Conservation (phyloP, 73 alveolate species). For the Paraurostyla sp. region DNA sequence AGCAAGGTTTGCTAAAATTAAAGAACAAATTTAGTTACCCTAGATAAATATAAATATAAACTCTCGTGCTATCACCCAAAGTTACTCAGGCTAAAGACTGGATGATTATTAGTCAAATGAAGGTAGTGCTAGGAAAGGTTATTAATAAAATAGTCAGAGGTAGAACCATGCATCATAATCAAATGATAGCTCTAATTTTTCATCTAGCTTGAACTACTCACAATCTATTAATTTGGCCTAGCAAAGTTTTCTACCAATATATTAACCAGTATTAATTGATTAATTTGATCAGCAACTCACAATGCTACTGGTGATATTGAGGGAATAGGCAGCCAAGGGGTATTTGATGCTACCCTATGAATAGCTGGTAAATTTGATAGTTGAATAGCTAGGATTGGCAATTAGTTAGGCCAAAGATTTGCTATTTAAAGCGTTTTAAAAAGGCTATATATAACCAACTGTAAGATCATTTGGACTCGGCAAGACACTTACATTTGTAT, state of each 20-base stretch:
- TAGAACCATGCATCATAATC: too few species aligned
- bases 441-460: slow-evolving; percentile 51
- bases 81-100: too few species aligned
- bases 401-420: background rate
- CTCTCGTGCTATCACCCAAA: too few species aligned
- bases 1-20: background rate
- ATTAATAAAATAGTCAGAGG: too few species aligned
- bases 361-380: background rate
- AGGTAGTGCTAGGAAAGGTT: too few species aligned
- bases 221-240: too few species aligned
- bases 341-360: slow-evolving; percentile 13
- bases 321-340: slow-evolving; percentile 40
- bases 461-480: slow-evolving; percentile 68
- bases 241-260: slow-evolving; percentile 17
- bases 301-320: background rate
- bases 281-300: background rate
- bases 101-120: too few species aligned
- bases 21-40: too few species aligned
- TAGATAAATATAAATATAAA: too few species aligned
- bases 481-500: slow-evolving; percentile 48
- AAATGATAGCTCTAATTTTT: background rate
- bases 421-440: background rate
- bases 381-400: slow-evolving; percentile 45
- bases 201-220: background rate
- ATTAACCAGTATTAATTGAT: slow-evolving; percentile 26